Conservation (phyloP, 306 rosid species). For the Gleditsia sinensis region DNA sequence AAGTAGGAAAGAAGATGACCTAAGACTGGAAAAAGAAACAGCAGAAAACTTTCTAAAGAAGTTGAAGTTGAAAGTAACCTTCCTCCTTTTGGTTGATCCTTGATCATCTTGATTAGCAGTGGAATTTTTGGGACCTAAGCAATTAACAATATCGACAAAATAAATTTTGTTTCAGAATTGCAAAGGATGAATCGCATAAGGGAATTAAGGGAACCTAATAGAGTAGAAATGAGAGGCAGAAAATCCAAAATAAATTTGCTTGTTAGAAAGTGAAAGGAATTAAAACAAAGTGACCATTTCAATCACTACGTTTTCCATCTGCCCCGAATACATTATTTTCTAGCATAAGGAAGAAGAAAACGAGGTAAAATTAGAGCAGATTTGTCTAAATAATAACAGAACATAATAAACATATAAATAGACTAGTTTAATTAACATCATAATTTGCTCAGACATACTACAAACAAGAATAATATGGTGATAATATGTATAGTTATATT, state of each 20-base stretch:
- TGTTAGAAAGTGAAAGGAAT: conserved; percentile 7
- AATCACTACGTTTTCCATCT: conserved; percentile 12
- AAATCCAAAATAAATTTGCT: background rate
- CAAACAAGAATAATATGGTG: background rate
- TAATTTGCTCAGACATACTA: background rate
- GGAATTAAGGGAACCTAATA: background rate
- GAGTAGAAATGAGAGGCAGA: background rate
- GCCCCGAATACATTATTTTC: background rate
- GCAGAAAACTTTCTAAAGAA: conserved; percentile 2
- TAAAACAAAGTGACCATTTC: background rate
- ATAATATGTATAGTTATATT: background rate
- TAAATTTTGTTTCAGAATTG: conserved; percentile 1
- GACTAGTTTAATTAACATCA: background rate
- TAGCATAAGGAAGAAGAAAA: background rate
- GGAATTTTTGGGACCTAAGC: conserved; percentile 44
- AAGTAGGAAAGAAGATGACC: background rate
- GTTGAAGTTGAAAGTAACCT: conserved; percentile 47
- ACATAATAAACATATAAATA: background rate
- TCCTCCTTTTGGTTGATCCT: conserved; percentile 56
- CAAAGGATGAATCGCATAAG: background rate
- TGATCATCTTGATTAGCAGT: conserved; percentile 52
- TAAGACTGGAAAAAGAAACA: background rate
- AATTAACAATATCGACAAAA: conserved; percentile 26
- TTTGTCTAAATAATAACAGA: background rate
- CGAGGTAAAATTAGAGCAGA: background rate